Evolutionary conservation across 2,329 filamentous ascomycete genomes (phyloP), one percentile per base, ranked within the genome.

Genomic region (Elsinoe necatrix): DNA sequence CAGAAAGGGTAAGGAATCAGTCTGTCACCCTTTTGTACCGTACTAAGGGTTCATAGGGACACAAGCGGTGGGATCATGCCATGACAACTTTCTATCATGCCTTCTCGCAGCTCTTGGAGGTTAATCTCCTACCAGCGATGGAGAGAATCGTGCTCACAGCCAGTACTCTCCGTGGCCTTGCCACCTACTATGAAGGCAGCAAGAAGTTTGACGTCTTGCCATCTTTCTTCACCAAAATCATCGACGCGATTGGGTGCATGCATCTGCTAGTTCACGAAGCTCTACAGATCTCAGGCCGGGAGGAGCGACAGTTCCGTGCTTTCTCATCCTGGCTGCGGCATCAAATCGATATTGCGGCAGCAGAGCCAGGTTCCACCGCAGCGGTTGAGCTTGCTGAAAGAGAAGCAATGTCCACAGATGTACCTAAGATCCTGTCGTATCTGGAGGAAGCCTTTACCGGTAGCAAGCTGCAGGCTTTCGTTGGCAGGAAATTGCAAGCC

Each of bases 11-110:
- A 75, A 65, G 80, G 23, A 1, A 21, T 51, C n/a, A 20, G 23
- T 16, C 23, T 25, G 12, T 18, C 14, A 20, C 27, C 43, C n/a
- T 14, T 34, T 11, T 20, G 21, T 31, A 18, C 25, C 21, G 12
- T 21, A 20, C 51, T 39, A 42, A 50, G 41, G 11, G 31, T 4
- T n/a, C 27, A 18, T 52, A 93, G 86, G 90, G 90, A 0, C 88
- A 95, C 64, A 96, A 95, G 71, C 80, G 93, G 50, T 98, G 93
- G 93, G 91, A 97, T 61, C 95, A 92, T 66, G 85, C 87, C 4
- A 86, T 95, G 1, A 79, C 81, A 1, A 82, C 83, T 3, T 89
- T 90, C 0, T 84, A 96, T 18, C 84, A 88, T 59, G 85, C 83
- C 55, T 78, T 97, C 8, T 82, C 89, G 51, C 80, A 82, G 54